These are phyloP conservation scores for Tetrapyrgos nigripes DNA, from an alignment of 1,284 basidiomycete species.

Conservation along the genomic window DNA sequence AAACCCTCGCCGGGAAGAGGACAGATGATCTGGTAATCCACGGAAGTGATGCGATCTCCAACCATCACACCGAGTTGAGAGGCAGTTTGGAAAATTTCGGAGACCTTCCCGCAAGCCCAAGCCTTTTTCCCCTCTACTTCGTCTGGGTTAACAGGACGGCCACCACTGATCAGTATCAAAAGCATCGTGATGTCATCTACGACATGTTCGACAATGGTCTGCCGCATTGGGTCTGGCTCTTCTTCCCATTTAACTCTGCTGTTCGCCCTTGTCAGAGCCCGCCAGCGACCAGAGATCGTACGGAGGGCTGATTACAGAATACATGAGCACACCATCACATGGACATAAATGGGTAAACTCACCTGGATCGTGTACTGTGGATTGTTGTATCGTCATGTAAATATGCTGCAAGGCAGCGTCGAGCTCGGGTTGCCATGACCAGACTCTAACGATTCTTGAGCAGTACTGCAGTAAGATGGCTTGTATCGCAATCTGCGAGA, in stretches of 20 bases:
- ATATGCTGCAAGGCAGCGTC: neutral
- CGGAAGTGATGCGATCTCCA: conserved; percentile 3
- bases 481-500: neutral
- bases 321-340: neutral
- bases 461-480: neutral
- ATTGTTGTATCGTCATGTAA: neutral
- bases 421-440: neutral
- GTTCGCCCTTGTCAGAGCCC: neutral
- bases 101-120: neutral
- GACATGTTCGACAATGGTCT: neutral
- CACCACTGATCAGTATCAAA: neutral
- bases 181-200: neutral
- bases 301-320: neutral
- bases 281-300: neutral
- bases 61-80: neutral
- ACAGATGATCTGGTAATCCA: conserved; percentile 1
- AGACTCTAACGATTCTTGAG: neutral
- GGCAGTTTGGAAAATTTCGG: neutral
- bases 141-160: neutral
- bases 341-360: neutral
- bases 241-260: neutral
- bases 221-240: neutral
- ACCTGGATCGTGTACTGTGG: neutral
- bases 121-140: neutral
- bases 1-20: neutral